Base-by-base conservation (phyloP, 306 rosid species). In the Cercis canadensis region DNA sequence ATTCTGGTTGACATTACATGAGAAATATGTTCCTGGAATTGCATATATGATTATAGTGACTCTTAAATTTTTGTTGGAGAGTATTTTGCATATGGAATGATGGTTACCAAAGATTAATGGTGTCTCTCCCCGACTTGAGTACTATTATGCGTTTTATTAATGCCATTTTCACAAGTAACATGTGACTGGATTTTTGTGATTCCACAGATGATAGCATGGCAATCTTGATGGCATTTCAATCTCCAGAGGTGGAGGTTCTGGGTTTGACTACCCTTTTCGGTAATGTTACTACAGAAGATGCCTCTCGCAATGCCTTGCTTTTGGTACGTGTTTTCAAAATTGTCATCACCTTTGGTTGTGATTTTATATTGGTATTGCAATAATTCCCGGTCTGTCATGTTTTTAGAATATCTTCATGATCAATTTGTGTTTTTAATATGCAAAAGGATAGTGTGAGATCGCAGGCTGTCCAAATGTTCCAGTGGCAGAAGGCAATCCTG, bases 371-470 rank as follows among this genome's bases (percentile, higher is more conserved):
- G 7, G 67, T 52, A 73, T 29, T 59, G 7, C 34, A 60, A 47
- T 18, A 14, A 15, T 57, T 64, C 14, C 49, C 4, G 60, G 72
- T 43, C 9, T 73, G 39, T 51, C 3, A 13, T 64, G 49, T 57
- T 65, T 69, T 62, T 73, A 68, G 81, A 71, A 74, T 34, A 14
- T 69, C 60, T 76, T 75, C 87, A 62, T 84, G 89, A 89, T 89
- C 82, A 55, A 77, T 56, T 77, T 69, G 75, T 80, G 54, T 67
- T 78, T 76, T 81, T 58, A 65, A 74, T 83, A 59, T 81, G 85
- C 90, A 87, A 91, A 89, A 91, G 97, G 82, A 94, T 83, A 94
- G 99, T 94, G 99, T 94, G 99, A 89, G 91, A 86, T 94, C 24
- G 96, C 97, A 74, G 95, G 96, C 75, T 63, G 87, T 83, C 70